These are phyloP conservation scores for Mangifera indica DNA, from an alignment of 345 rosid species.

Conservation along the genomic window DNA sequence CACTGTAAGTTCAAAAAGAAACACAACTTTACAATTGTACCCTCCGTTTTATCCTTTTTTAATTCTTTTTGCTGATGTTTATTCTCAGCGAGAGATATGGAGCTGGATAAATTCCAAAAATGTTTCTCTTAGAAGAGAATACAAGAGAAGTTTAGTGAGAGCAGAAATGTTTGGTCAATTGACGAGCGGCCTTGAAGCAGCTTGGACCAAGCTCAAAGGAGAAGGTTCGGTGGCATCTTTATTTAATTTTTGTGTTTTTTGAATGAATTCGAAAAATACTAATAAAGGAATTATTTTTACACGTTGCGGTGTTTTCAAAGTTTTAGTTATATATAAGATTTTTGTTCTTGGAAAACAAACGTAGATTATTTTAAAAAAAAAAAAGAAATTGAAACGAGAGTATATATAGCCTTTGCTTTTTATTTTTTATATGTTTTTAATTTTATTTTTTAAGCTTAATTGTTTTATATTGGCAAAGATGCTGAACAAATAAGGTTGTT, in stretches of 20 bases:
- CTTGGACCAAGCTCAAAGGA: slow-evolving; percentile 98
- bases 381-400: no score
- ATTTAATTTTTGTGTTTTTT: not conserved
- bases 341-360: no score
- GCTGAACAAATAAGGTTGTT: not conserved
- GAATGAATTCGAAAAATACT: no score
- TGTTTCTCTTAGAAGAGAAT: slow-evolving; percentile 39
- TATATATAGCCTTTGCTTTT: no score
- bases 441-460: slow-evolving; percentile 4
- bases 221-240: slow-evolving; percentile 48
- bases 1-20: slow-evolving; percentile 44
- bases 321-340: no score
- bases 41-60: not conserved
- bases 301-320: no score
- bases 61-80: not conserved
- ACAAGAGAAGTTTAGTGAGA: slow-evolving; percentile 46
- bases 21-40: not conserved
- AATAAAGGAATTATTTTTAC: no score
- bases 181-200: slow-evolving; percentile 88
- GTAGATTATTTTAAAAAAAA: no score
- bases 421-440: no score
- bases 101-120: slow-evolving; percentile 57
- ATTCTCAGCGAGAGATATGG: slow-evolving; percentile 61
- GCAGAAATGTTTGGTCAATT: slow-evolving; percentile 98
- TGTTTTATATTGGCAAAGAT: not conserved